These are phyloP conservation scores for Conticribra guillardii DNA, from an alignment of 108 stramenopile species.

Conservation along the genomic window DNA sequence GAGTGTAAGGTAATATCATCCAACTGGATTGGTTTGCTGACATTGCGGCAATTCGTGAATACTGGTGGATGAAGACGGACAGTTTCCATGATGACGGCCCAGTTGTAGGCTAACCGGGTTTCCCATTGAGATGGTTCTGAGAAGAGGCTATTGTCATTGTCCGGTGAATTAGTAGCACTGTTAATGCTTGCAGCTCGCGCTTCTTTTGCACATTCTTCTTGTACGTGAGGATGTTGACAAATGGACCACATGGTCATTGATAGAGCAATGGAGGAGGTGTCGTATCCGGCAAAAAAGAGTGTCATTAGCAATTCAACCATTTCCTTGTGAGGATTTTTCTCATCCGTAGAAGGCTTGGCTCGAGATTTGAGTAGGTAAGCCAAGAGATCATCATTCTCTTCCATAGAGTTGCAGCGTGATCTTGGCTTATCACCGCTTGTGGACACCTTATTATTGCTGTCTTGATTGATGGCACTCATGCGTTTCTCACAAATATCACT, in stretches of 20 bases:
- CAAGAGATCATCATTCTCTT: not conserved
- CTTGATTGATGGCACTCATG: not conserved
- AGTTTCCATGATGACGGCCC: constrained; percentile 57
- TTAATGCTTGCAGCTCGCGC: constrained; percentile 16
- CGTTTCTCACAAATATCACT: constrained; percentile 12
- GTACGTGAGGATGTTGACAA: constrained; percentile 38
- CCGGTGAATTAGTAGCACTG: no score
- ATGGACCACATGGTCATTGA: constrained; percentile 56
- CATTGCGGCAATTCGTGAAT: constrained; percentile 31
- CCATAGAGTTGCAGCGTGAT: not conserved
- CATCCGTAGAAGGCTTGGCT: not conserved
- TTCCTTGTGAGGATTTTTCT: constrained; percentile 7
- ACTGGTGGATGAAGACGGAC: constrained; percentile 53
- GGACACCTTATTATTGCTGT: not conserved
- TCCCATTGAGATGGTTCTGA: constrained; percentile 7
- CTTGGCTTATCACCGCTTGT: not conserved
- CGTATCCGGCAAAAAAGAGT: constrained; percentile 44
- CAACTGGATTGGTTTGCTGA: not conserved
- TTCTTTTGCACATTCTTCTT: constrained; percentile 22
- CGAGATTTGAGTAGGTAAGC: not conserved
- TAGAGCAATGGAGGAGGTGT: constrained; percentile 55
- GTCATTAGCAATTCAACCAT: constrained; percentile 16
- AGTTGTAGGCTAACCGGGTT: constrained; percentile 38
- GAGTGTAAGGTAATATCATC: constrained; percentile 18
- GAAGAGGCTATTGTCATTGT: constrained; percentile 1